phyloP scores from a whole-genome alignment of 1,284 basidiomycete genomes.

The Cryptococcus sp. region DNA sequence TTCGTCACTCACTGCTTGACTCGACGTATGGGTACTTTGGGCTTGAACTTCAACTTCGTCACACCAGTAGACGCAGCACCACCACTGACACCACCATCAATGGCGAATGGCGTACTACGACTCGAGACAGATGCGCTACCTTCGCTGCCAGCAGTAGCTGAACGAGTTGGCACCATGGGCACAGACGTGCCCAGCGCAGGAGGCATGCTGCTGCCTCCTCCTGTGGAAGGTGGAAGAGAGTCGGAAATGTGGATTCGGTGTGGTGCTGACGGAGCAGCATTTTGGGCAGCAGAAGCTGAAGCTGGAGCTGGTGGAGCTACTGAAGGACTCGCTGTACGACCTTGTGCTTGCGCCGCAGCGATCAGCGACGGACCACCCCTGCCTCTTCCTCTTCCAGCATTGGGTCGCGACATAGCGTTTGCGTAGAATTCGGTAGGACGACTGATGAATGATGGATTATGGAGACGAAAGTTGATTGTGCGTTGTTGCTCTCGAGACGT shows the following conservation, averaged over 20 bases:
- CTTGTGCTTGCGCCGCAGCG: slow-evolving; percentile 16
- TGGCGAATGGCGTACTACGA: slow-evolving; percentile 7
- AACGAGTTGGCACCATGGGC: background rate
- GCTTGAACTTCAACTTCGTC: slow-evolving; percentile 51
- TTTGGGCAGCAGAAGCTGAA: background rate
- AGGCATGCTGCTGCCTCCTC: background rate
- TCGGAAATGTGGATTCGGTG: background rate
- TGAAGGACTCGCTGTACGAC: background rate
- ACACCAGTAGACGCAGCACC: slow-evolving; percentile 11
- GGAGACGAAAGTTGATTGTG: too few species aligned
- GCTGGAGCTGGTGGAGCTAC: slow-evolving; percentile 2
- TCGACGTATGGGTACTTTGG: slow-evolving; percentile 45
- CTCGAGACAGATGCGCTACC: slow-evolving; percentile 11
- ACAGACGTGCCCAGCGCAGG: background rate
- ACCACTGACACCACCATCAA: background rate
- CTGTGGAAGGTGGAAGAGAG: background rate
- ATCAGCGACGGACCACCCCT: slow-evolving; percentile 14
- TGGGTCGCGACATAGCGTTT: too few species aligned
- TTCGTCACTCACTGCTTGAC: slow-evolving; percentile 29
- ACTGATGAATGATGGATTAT: too few species aligned
- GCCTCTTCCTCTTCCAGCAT: background rate
- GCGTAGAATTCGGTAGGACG: too few species aligned
- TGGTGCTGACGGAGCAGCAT: background rate
- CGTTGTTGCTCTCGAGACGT: too few species aligned
- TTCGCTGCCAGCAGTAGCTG: slow-evolving; percentile 2